phyloP scores from a whole-genome alignment of 2,329 filamentous ascomycete species.

The Pestalotiopsis fici region DNA sequence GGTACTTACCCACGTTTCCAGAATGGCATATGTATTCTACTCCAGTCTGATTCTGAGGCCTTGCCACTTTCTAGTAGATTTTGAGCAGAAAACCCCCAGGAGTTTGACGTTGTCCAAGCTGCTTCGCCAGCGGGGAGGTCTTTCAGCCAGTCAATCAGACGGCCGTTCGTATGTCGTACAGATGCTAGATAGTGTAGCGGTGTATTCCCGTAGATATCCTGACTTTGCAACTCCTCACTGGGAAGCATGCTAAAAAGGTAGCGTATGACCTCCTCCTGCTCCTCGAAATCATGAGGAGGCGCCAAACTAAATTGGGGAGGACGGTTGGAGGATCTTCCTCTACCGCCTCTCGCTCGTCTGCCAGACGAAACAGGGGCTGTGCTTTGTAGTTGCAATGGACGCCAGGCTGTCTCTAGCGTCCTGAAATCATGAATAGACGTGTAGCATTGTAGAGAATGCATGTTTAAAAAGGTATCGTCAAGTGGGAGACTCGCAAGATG shows the following conservation, averaged over 20 bases:
- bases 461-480: neutral
- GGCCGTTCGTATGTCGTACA: neutral
- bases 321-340: neutral
- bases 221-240: neutral
- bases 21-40: neutral
- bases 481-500: neutral
- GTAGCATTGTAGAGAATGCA: neutral
- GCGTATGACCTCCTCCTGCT: neutral
- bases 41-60: neutral
- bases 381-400: neutral
- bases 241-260: neutral
- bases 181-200: neutral
- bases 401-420: neutral
- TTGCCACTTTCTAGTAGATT: neutral
- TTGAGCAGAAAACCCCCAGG: neutral
- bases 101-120: neutral
- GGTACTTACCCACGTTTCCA: neutral
- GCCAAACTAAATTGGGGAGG: too few relatives aligned
- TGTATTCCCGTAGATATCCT: conserved; percentile 1
- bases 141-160: neutral
- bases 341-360: neutral
- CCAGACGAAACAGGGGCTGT: neutral
- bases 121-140: neutral
- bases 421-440: neutral
- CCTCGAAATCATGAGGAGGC: neutral